A percentile compares a stretch with the other conserved stretches of the same genome.
These are phyloP conservation scores for Kodamaea neixiangensis DNA, from an alignment of 805 yeast genomes.

Conservation along the genomic window DNA sequence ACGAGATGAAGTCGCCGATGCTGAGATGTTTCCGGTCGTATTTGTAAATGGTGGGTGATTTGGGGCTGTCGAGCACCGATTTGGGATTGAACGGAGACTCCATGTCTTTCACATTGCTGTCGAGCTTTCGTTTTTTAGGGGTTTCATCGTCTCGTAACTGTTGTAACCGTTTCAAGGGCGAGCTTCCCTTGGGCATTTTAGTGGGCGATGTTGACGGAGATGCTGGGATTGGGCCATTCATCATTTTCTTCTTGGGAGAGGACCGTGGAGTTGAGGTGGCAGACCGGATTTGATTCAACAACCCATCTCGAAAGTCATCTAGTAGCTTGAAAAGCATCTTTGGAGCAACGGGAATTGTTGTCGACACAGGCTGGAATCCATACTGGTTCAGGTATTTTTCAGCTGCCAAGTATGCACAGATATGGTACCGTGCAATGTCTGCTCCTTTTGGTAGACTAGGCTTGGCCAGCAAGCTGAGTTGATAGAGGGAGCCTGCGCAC, in stretches of 20 bases:
- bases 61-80: constrained; percentile 11
- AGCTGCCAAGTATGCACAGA: constrained; percentile 65
- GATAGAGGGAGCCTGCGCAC: constrained; percentile 48
- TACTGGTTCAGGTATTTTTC: constrained; percentile 47
- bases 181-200: constrained; percentile 32
- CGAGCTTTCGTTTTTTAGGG: constrained; percentile 12
- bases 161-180: constrained; percentile 40
- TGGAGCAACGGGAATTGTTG: constrained; percentile 61
- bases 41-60: constrained; percentile 14
- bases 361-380: constrained; percentile 47
- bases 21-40: constrained; percentile 27
- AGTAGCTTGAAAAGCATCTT: constrained; percentile 43
- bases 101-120: constrained; percentile 18
- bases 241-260: constrained; percentile 15
- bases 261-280: constrained; percentile 19
- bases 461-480: constrained; percentile 51
- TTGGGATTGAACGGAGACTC: constrained; percentile 32
- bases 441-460: constrained; percentile 51
- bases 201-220: constrained; percentile 16
- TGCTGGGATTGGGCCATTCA: constrained; percentile 13
- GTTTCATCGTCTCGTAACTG: constrained; percentile 21
- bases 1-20: constrained; percentile 38
- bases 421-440: constrained; percentile 66
- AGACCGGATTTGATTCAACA: constrained; percentile 28
- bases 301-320: constrained; percentile 45